Conservation (phyloP, 2,329 filamentous ascomycete species). For the Thyridium curvatum region DNA sequence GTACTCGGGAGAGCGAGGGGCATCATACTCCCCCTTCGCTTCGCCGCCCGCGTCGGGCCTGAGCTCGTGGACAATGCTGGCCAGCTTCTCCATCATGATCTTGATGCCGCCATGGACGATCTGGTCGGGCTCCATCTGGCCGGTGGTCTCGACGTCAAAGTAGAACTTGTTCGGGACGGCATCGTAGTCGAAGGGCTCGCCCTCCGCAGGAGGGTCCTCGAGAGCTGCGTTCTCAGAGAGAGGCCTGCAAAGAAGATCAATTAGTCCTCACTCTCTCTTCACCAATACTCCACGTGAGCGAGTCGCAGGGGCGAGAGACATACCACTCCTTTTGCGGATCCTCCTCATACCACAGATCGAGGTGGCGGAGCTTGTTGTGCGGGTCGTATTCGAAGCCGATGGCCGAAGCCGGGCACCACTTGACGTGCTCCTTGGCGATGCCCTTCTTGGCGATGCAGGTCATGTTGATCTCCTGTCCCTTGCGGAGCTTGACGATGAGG, state of each 20-base stretch:
- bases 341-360: constrained; percentile 92
- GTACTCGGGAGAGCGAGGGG: constrained; percentile 61
- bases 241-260: constrained; percentile 51
- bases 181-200: constrained; percentile 86
- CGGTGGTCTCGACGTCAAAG: constrained; percentile 85
- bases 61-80: constrained; percentile 53
- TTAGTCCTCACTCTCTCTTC: not conserved
- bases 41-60: constrained; percentile 33
- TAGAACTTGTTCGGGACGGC: constrained; percentile 83
- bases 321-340: constrained; percentile 81
- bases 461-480: constrained; percentile 83
- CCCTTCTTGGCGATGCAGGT: constrained; percentile 96
- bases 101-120: constrained; percentile 87
- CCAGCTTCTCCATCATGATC: constrained; percentile 85
- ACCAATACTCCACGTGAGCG: too few relatives aligned
- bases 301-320: constrained; percentile 21
- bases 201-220: constrained; percentile 74
- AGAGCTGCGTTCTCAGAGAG: constrained; percentile 72
- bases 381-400: constrained; percentile 98
- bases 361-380: constrained; percentile 88
- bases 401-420: constrained; percentile 90
- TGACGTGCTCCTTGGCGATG: constrained; percentile 97
- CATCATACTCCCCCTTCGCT: constrained; percentile 49
- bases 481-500: constrained; percentile 84
- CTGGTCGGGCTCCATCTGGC: constrained; percentile 80